Base-by-base conservation (phyloP, 768 basidiomycete genomes). In the Lactifluus piperatus region DNA sequence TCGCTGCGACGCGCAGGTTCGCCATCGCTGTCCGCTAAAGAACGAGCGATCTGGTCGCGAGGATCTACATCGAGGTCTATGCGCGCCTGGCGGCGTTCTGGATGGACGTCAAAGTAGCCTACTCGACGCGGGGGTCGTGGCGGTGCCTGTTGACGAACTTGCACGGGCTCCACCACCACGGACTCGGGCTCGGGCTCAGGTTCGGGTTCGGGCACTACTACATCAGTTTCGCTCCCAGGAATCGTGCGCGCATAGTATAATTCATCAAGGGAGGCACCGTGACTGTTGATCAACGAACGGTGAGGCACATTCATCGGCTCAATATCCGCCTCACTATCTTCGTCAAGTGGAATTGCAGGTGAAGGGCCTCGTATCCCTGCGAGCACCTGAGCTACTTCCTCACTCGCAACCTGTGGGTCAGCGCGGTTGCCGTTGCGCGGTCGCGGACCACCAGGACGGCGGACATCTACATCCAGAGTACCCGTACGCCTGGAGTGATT, bases 91-190 rank as follows among this genome's bases (percentile, higher is more conserved):
- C 83, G 74, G 46, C 88, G 77, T 46, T 91, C 88, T 11, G 88
- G 88, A 68, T 91, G 88, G 14, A 88, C 65, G 68, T 89, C 88
- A 68, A 91, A 91, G 69, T 91, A 91, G 0, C 86, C 84, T 27
- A 82, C 52, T 18, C 85, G 77, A 11, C 50, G 58, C 29, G 41
- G 53, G 2, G 52, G 8, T 3, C 34, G 48, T 2, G 24, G 36
- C 9, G 47, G 36, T 29, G 48, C 20, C 3, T 55, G 36, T 13
- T 59, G 65, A 5, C 68, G n/a, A 13, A 8, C 72, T 13, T 66
- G 70, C 9, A 63, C 69, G 39, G 39, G 39, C 39, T 41, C n/a
- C n/a, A n/a, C 39, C 5, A 18, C 18, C 16, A 5, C 16, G 2
- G 39, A 18, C 16, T n/a, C 39, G 18, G 39, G 39, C n/a, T 41